These are phyloP conservation scores for Schwanniomyces sp. DNA, from an alignment of 805 yeast genomes.

Conservation along the genomic window DNA sequence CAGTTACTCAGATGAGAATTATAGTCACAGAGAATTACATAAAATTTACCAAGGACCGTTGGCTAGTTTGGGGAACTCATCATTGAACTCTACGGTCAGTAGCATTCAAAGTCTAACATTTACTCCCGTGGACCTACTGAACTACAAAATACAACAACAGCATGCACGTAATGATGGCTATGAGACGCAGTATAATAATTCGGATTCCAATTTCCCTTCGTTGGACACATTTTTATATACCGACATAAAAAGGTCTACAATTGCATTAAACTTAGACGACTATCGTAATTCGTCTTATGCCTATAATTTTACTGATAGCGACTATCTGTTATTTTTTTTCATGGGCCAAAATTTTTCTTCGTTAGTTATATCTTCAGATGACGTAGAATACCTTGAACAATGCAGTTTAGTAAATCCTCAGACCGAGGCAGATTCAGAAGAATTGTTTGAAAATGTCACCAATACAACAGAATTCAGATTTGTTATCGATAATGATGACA, in stretches of 20 bases:
- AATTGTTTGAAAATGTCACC: constrained; percentile 12
- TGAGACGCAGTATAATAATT: constrained; percentile 18
- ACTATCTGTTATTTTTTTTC: constrained; percentile 17
- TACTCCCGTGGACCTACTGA: constrained; percentile 24
- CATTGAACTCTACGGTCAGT: constrained; percentile 24
- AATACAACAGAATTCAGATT: constrained; percentile 23
- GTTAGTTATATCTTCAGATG: neutral
- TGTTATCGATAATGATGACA: constrained; percentile 31
- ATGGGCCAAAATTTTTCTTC: neutral
- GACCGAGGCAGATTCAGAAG: neutral
- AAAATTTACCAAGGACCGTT: constrained; percentile 1
- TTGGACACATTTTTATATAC: constrained; percentile 22
- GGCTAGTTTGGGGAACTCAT: constrained; percentile 23
- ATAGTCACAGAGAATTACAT: neutral
- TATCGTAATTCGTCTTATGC: neutral
- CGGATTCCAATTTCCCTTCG: constrained; percentile 24
- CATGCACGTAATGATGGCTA: neutral
- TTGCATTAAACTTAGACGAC: neutral
- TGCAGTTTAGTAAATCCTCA: constrained; percentile 1
- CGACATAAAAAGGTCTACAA: constrained; percentile 5
- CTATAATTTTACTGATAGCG: constrained; percentile 23
- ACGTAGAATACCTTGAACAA: neutral
- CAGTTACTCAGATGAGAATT: neutral
- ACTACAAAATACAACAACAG: constrained; percentile 4
- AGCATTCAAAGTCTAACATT: constrained; percentile 19